Evolutionary conservation across 2,329 filamentous ascomycete genomes (phyloP), one percentile per base, ranked within the genome.

Genomic region (Fusarium sp.): DNA sequence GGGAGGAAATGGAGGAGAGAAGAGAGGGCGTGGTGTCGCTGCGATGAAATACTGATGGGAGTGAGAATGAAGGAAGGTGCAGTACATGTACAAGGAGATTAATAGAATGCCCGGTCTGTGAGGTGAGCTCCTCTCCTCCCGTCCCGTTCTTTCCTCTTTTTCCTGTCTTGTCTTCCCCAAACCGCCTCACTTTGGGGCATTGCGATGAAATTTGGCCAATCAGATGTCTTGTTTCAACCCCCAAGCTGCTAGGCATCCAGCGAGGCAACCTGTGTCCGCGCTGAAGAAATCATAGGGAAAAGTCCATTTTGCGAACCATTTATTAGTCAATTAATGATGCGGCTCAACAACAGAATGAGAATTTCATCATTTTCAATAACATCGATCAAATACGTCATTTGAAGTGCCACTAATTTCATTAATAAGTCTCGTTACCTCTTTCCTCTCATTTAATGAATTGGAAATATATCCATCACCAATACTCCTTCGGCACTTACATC

Each of bases 121-220:
- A 37, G 34, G 34, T 51, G 30, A 51, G 31, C 21, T 51, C 18
- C 31, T 37, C 34, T n/a, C 10, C 30, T 23, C 18, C 8, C 21
- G 48, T 23, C 21, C 11, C 30, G 48, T 42, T 28, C 49, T 52
- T 28, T 41, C 34, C 49, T 37, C 34, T 37, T 37, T 37, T 37
- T n/a, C 34, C 11, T 37, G 18, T 46, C 61, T 55, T 50, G 50
- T 64, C 53, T 57, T 46, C 55, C 58, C 51, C 19, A 39, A 49
- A 54, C 58, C 67, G 67, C 67, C 67, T 70, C 67, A 65, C 48
- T 69, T 65, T 71, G 54, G 70, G 54, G 63, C 54, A 52, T 61
- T 68, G 67, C 39, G 39, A 56, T 45, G 23, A 4, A 16, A 48
- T 45, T 42, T 10, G 28, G 13, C 67, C 67, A 70, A 70, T 60